Conservation (phyloP, 129 eudicot genomes). For the Escallonia rubra region DNA sequence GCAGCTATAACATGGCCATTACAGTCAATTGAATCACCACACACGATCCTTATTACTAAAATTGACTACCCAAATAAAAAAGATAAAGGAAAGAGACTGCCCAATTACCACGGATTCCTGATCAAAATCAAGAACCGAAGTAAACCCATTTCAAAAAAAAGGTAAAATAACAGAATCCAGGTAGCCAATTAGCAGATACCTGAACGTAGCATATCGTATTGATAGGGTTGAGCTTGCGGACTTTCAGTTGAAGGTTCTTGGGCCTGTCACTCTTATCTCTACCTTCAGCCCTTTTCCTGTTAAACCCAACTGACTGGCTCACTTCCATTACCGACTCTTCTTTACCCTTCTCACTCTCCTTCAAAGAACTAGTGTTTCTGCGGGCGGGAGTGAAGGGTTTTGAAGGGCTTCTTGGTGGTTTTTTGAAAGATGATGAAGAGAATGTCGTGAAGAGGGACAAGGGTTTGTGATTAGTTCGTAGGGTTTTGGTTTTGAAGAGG, state of each 20-base stretch:
- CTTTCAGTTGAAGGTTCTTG: conserved; percentile 52
- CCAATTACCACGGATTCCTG: not conserved
- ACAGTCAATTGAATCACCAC: too few species aligned
- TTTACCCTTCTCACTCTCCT: conserved; percentile 13
- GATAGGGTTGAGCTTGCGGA: conserved; percentile 58
- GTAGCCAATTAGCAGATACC: conserved; percentile 28
- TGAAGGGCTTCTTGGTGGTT: conserved; percentile 10
- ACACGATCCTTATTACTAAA: not conserved
- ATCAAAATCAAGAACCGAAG: not conserved
- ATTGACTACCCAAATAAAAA: not conserved
- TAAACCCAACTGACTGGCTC: conserved; percentile 41
- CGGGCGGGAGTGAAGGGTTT: conserved; percentile 17
- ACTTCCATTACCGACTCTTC: conserved; percentile 31
- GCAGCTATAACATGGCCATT: too few species aligned
- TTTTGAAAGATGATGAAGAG: conserved; percentile 23
- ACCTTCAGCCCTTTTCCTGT: conserved; percentile 74
- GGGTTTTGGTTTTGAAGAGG: conserved; percentile 16
- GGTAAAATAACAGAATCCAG: not conserved
- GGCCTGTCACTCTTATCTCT: conserved; percentile 60
- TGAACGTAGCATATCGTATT: conserved; percentile 77
- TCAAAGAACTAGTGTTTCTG: conserved; percentile 30
- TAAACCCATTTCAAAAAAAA: not conserved
- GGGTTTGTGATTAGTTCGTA: conserved; percentile 9
- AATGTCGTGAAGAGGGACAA: conserved; percentile 26
- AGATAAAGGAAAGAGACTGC: not conserved